phyloP scores from a whole-genome alignment of 148 eudicot species.

The Amaranthus hypochondriacus region DNA sequence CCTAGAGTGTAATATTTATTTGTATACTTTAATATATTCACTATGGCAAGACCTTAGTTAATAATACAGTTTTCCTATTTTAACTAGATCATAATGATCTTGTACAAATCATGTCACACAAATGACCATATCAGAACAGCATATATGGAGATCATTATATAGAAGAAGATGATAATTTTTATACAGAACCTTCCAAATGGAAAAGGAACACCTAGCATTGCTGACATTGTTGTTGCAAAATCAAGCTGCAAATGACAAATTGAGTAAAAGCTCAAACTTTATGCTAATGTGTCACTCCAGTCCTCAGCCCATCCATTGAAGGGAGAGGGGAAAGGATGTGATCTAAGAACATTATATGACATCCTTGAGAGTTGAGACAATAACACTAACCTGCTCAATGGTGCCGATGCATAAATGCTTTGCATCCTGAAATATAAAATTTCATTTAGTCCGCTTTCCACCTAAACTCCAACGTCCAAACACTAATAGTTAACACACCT shows the following conservation, averaged over 20 bases:
- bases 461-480: neutral
- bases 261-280: conserved; percentile 17
- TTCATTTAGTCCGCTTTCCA: neutral
- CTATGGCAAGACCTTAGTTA: neutral
- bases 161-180: conserved; percentile 24
- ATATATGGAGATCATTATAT: neutral
- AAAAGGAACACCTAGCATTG: conserved; percentile 92
- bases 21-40: neutral
- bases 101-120: neutral
- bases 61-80: neutral
- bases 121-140: neutral
- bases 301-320: too few relatives aligned
- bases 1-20: neutral
- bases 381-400: conserved; percentile 66
- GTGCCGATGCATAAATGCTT: conserved; percentile 60
- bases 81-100: conserved; percentile 4
- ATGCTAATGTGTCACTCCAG: neutral
- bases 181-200: conserved; percentile 94
- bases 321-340: too few relatives aligned
- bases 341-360: neutral
- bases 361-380: neutral
- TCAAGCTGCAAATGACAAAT: conserved; percentile 75
- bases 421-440: conserved; percentile 50
- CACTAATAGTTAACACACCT: conserved; percentile 2
- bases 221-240: conserved; percentile 85